These are phyloP conservation scores for Aspergillus sp. DNA, from an alignment of 2,329 filamentous ascomycete species.

Conservation along the genomic window DNA sequence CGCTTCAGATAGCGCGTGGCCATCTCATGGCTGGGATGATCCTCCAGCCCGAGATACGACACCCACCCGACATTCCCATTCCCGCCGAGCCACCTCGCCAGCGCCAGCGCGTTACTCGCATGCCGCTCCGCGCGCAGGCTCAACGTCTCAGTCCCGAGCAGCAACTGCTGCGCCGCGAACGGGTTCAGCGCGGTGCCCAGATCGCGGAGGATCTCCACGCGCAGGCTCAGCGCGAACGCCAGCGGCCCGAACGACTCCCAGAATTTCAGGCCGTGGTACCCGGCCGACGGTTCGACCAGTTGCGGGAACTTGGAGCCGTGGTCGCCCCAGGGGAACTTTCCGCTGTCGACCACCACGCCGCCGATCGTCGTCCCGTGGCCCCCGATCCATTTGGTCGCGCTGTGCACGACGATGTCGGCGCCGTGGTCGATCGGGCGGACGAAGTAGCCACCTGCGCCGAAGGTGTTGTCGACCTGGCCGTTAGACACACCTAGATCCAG, in stretches of 20 bases:
- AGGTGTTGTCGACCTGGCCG: conserved; percentile 83
- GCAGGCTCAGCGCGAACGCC: conserved; percentile 76
- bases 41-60: conserved; percentile 79
- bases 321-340: conserved; percentile 90
- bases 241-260: conserved; percentile 80
- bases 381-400: conserved; percentile 93
- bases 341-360: conserved; percentile 76
- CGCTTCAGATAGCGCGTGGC: conserved; percentile 81
- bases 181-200: conserved; percentile 75
- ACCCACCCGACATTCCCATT: conserved; percentile 86
- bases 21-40: conserved; percentile 65
- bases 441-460: conserved; percentile 86
- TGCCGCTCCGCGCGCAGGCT: conserved; percentile 79
- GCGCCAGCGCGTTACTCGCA: conserved; percentile 67
- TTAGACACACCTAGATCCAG: neutral
- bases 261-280: conserved; percentile 89
- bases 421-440: conserved; percentile 79
- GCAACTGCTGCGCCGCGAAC: conserved; percentile 83
- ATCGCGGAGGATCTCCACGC: conserved; percentile 85
- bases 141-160: conserved; percentile 83
- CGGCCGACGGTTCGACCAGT: conserved; percentile 74
- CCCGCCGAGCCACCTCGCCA: conserved; percentile 74
- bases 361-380: conserved; percentile 89
- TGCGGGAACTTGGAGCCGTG: conserved; percentile 79
- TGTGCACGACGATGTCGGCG: conserved; percentile 89